These are phyloP conservation scores for Suhomyces sp. DNA, from an alignment of 805 yeast species.

Conservation along the genomic window DNA sequence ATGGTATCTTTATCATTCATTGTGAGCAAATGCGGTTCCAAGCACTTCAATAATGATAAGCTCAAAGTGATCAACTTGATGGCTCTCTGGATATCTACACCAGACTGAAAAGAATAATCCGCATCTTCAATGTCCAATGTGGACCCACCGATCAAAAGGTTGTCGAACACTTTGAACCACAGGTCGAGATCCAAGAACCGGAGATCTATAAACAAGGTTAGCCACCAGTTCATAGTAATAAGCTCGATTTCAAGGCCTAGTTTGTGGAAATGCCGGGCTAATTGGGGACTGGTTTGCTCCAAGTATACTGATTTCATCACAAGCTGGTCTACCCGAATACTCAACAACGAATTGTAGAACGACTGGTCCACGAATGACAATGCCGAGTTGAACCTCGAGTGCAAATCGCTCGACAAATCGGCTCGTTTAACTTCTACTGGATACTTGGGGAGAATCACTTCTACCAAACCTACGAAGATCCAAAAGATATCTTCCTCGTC, in stretches of 20 bases:
- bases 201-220: constrained; percentile 48
- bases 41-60: constrained; percentile 35
- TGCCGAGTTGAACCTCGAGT: not conserved
- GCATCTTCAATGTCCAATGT: not conserved
- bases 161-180: constrained; percentile 52
- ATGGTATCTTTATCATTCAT: constrained; percentile 26
- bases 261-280: constrained; percentile 31
- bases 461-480: constrained; percentile 48
- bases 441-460: constrained; percentile 48
- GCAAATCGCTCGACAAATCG: not conserved
- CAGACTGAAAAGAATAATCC: not conserved
- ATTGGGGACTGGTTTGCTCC: constrained; percentile 35
- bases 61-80: constrained; percentile 32
- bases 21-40: constrained; percentile 28
- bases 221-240: constrained; percentile 56
- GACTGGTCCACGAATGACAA: constrained; percentile 1
- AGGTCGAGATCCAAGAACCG: constrained; percentile 47
- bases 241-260: constrained; percentile 46
- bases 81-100: constrained; percentile 7
- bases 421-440: not conserved
- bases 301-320: constrained; percentile 33
- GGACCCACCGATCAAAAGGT: constrained; percentile 25
- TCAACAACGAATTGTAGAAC: constrained; percentile 15
- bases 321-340: constrained; percentile 39
- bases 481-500: constrained; percentile 52